Evolutionary conservation across 768 basidiomycete genomes (phyloP).

Genomic region (Lyophyllum shimeji): DNA sequence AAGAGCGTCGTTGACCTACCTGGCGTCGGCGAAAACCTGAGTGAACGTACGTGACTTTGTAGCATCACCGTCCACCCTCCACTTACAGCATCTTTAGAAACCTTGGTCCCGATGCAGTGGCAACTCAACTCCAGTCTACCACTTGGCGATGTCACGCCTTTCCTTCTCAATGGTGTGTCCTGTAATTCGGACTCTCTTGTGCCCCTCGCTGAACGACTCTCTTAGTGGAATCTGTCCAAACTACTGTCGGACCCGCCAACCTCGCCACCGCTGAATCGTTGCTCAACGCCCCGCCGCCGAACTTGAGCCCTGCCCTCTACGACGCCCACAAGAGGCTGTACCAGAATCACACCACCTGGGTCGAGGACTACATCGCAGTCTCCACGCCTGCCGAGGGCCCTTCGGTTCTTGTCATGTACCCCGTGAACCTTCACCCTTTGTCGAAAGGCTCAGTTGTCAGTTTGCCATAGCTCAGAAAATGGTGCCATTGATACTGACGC

Average conservation of each 20-base stretch:
- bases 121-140: slow-evolving; percentile 1
- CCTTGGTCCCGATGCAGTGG: not conserved
- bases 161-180: not conserved
- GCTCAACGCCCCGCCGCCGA: not conserved
- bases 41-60: not conserved
- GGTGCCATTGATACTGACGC: not conserved
- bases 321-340: not conserved
- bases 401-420: not conserved
- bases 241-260: not conserved
- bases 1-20: not conserved
- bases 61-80: not conserved
- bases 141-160: not conserved
- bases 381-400: not conserved
- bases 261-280: not conserved
- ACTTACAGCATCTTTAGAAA: not conserved
- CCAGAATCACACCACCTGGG: not conserved
- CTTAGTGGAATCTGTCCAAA: not conserved
- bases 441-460: not conserved
- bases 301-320: not conserved
- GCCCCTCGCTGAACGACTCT: too few relatives aligned
- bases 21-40: slow-evolving; percentile 3
- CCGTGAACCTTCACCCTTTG: not conserved
- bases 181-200: not conserved
- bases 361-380: not conserved
- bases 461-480: not conserved